Base-by-base conservation (phyloP, 2,329 filamentous ascomycete species). In the Fusarium sulawesiense region DNA sequence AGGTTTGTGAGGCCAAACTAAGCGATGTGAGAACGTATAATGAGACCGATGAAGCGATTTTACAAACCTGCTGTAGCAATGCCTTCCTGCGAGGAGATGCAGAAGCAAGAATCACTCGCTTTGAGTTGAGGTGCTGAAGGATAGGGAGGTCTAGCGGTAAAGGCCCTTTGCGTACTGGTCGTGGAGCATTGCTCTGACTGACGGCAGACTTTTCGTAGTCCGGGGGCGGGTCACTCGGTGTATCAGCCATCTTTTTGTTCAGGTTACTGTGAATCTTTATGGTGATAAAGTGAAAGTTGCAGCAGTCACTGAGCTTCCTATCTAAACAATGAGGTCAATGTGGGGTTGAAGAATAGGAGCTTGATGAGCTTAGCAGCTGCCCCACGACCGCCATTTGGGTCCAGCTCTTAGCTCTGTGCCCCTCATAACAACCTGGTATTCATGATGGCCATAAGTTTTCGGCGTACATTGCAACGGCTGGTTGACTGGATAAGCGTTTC, bases 61-160 rank as follows among this genome's bases (percentile, higher is more conserved):
- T 18, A 27, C 67, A 46, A 79, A 92, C 89, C 81, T 91, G 91
- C 51, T 88, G 88, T 44, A 99, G 88, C 12, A 99, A 88, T 69
- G 93, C 91, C 79, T 91, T 92, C 56, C 96, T 88, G 46, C 96
- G 87, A 0, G 96, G 96, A 3, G 94, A 98, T 21, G 92, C 89
- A 4, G 94, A 98, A 55, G 96, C 96, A 29, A 99, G 90, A 72
- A 99, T 92, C 8, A 97, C 89, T 70, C 95, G 87, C 79, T 92
- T 93, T 57, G 87, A 87, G 76, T 92, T 90, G 70, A 99, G 88
- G 75, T 91, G 85, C 74, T 88, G 88, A 63, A 99, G 84, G 59
- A 94, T 90, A 18, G 95, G 94, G 20, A 98, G 86, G 66, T 93
- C 87, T 66, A 98, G 88, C 2, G 92, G 92, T 45, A 88, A 84